These are phyloP conservation scores for Pythium phragmitis DNA, from an alignment of 352 stramenopile genomes.

Conservation along the genomic window DNA sequence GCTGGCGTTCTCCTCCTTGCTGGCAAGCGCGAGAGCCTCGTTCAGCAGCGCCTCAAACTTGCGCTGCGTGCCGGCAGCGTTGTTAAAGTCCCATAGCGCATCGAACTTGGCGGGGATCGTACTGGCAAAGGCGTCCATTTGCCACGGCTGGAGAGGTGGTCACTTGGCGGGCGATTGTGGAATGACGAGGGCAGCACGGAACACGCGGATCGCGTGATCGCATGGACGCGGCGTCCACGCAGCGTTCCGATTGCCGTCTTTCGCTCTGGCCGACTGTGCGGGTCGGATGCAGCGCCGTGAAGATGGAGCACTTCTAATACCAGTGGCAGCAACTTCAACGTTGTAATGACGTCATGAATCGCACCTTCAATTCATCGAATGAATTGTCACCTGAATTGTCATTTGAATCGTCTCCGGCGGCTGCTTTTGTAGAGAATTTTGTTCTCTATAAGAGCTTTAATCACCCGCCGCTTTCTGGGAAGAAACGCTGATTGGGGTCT, in stretches of 20 bases:
- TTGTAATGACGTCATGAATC: background rate
- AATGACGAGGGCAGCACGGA: background rate
- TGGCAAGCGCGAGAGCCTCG: constrained; percentile 2
- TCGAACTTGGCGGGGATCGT: constrained; percentile 6
- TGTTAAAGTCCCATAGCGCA: constrained; percentile 17
- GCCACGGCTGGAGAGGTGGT: too few relatives aligned
- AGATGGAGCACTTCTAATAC: background rate
- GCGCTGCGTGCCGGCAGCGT: constrained; percentile 7
- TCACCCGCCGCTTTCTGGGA: too few relatives aligned
- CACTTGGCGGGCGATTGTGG: background rate
- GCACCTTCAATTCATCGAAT: background rate
- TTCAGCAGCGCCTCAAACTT: constrained; percentile 14
- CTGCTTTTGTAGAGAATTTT: background rate
- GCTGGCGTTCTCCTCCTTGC: background rate
- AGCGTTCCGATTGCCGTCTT: background rate
- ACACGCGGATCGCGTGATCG: background rate
- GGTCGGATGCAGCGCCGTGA: background rate
- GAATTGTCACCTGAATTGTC: background rate
- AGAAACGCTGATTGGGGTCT: too few relatives aligned
- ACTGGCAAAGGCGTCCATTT: constrained; percentile 11
- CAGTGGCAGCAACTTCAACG: background rate
- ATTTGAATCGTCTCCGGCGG: background rate
- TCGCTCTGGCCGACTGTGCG: background rate
- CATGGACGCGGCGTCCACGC: background rate
- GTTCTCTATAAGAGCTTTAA: background rate